phyloP scores from a whole-genome alignment of 441 rosid species.

The Theobroma grandiflorum region DNA sequence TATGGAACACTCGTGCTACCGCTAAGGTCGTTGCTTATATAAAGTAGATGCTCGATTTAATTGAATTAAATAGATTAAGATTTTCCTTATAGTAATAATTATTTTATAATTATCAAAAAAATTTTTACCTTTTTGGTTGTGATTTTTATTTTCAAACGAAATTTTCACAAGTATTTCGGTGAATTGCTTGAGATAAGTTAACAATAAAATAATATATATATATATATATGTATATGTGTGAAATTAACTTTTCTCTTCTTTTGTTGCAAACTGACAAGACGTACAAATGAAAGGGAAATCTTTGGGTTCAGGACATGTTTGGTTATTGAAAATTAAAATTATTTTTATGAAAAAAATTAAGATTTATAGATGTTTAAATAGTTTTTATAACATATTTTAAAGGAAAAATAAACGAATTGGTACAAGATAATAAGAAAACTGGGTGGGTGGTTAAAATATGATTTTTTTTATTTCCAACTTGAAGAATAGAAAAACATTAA shows the following conservation, averaged over 20 bases:
- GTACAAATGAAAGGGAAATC: neutral
- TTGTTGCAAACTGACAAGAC: neutral
- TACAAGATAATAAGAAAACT: neutral
- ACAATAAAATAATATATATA: neutral
- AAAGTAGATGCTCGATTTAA: too few relatives aligned
- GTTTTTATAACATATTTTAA: neutral
- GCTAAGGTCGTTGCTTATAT: neutral
- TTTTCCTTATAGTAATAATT: neutral
- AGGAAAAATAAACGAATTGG: neutral
- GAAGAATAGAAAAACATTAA: neutral
- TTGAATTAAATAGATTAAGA: too few relatives aligned
- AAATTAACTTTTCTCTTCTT: neutral
- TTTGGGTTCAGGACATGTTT: neutral
- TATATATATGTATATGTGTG: neutral
- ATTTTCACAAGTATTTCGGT: neutral
- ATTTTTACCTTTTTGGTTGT: neutral
- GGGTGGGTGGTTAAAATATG: neutral
- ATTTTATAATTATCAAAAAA: neutral
- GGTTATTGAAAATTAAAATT: neutral
- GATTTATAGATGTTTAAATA: neutral
- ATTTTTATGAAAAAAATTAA: neutral
- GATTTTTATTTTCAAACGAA: neutral
- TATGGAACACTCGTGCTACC: conserved; percentile 4
- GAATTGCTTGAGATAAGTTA: neutral
- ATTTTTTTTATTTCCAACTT: neutral